A percentile compares a stretch with the other conserved stretches of the same genome.
Conservation (phyloP, 306 rosid species). For the Cucumis cinereus region DNA sequence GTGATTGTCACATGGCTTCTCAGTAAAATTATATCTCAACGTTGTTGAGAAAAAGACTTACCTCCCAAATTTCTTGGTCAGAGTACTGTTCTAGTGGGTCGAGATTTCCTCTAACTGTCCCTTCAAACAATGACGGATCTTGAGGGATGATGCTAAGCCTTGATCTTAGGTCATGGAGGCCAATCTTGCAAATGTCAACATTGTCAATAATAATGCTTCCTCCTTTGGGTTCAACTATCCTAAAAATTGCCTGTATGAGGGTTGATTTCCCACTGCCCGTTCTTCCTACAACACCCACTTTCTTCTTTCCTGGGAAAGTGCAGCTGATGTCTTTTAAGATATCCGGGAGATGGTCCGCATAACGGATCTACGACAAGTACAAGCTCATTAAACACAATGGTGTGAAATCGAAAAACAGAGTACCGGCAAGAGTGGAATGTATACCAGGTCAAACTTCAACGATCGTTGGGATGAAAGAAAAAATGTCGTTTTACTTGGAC, state of each 20-base stretch:
- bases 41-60: constrained; percentile 9
- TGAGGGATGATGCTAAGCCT: constrained; percentile 93
- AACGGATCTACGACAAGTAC: constrained; percentile 48
- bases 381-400: background rate
- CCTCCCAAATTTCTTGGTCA: constrained; percentile 77
- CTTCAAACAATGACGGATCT: constrained; percentile 83
- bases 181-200: constrained; percentile 64
- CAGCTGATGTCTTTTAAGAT: constrained; percentile 65
- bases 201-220: constrained; percentile 72
- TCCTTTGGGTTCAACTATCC: constrained; percentile 75
- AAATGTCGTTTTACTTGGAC: background rate
- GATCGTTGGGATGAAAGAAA: background rate
- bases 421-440: background rate
- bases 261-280: constrained; percentile 97
- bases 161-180: constrained; percentile 84
- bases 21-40: background rate
- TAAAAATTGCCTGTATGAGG: constrained; percentile 84
- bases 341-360: constrained; percentile 84
- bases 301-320: constrained; percentile 80
- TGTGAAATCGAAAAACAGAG: background rate
- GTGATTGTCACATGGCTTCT: background rate
- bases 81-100: constrained; percentile 64
- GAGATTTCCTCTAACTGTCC: constrained; percentile 78
- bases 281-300: constrained; percentile 89
- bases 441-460: background rate